Percentiles rank a stretch among this genome's conserved stretches.
These are phyloP conservation scores for Eucalyptus microcorys DNA, from an alignment of 345 rosid genomes.

Conservation along the genomic window DNA sequence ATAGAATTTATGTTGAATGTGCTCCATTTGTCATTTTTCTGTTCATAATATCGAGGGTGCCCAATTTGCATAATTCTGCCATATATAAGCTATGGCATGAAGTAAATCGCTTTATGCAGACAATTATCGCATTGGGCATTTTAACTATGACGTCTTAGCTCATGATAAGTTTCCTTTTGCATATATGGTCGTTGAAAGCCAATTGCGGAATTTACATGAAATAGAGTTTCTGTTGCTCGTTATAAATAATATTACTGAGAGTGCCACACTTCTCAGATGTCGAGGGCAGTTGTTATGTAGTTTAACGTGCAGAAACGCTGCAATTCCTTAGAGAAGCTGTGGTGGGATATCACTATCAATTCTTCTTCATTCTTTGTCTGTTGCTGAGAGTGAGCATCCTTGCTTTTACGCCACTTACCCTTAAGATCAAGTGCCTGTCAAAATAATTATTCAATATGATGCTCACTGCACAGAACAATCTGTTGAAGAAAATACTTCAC, in stretches of 20 bases:
- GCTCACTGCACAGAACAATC: not conserved
- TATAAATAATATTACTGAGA: not conserved
- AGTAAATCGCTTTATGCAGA: not conserved
- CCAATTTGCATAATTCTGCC: not conserved
- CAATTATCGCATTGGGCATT: not conserved
- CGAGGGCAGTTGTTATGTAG: not conserved
- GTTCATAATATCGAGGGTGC: not conserved
- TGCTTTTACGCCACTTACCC: not conserved
- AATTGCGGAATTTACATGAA: not conserved
- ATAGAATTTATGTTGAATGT: not conserved
- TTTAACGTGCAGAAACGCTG: not conserved
- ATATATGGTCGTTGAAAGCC: not conserved
- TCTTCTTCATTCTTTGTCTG: not conserved
- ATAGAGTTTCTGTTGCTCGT: not conserved
- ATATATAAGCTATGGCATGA: not conserved
- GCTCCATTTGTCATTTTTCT: not conserved
- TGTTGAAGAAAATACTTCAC: not conserved
- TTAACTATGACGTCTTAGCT: not conserved
- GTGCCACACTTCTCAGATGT: not conserved
- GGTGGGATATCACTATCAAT: not conserved
- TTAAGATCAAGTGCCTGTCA: not conserved
- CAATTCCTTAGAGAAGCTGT: not conserved
- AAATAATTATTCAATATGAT: not conserved
- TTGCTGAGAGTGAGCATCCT: not conserved
- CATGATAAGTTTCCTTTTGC: not conserved